Evolutionary conservation across 257 asterid species (phyloP), one percentile per base, ranked within the genome.

Genomic region (Handroanthus guayacan): DNA sequence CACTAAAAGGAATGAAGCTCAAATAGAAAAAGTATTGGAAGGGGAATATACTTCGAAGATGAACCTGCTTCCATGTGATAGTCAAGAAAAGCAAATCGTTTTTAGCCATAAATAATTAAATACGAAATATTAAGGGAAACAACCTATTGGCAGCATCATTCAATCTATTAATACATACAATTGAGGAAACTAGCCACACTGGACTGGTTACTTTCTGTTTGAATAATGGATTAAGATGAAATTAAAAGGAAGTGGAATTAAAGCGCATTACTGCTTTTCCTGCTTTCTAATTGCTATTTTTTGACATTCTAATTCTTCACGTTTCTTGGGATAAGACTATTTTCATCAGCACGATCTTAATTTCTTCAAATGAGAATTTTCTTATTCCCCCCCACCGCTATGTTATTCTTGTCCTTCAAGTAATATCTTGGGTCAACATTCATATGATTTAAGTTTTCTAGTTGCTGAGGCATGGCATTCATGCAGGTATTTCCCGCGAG

Each of bases 401-500:
- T 60, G 10, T 61, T 61, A 5, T 63, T 63, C 18, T 47, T 17
- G 6, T 17, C 36, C 16, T 48, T 20, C 17, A 44, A 44, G 0
- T 67, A 56, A 7, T 56, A 36, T 62, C 39, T 38, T 12, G 5
- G 62, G 51, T 20, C 2, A 44, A 34, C 3, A 9, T 5, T 31
- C n/a, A 45, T 60, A 17, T 37, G 45, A 57, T 34, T 36, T 36
- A 18, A 36, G 45, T 44, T 39, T 16, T 17, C 18, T n/a, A 47
- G 48, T 73, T 34, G 56, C 58, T 60, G 12, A 58, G 58, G 58
- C 77, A 3, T 72, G 67, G 38, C 37, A 8, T 10, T 72, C 77
- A 18, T 81, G 84, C 86, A 84, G 88, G 79, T 84, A 13, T 82
- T 76, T 66, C 75, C 81, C 20, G 54, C 50, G 68, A 69, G 62